These are phyloP conservation scores for Globisporangium uncinulatum DNA, from an alignment of 352 stramenopile species.

Conservation along the genomic window DNA sequence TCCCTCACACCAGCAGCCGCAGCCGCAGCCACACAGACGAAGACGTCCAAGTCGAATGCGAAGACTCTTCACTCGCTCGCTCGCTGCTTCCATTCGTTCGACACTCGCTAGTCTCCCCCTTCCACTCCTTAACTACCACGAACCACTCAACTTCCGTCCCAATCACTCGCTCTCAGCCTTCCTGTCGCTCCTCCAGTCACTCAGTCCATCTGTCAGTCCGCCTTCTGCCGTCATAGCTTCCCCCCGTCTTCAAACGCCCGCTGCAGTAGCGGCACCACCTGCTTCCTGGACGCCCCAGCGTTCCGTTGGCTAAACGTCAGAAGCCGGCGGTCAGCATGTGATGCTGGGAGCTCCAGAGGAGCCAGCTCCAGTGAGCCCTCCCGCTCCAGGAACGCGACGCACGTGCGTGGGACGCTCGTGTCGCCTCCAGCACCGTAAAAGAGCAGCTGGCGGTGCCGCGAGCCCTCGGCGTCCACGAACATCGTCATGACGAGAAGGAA, in stretches of 20 bases:
- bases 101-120: no score
- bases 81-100: neutral
- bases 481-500: conserved; percentile 77
- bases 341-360: conserved; percentile 24
- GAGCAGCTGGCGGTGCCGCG: conserved; percentile 50
- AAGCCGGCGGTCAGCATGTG: conserved; percentile 23
- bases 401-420: conserved; percentile 21
- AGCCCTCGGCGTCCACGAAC: conserved; percentile 31
- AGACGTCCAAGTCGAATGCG: neutral
- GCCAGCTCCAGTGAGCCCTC: conserved; percentile 41
- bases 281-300: conserved; percentile 59
- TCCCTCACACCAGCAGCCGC: no score
- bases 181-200: no score
- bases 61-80: neutral
- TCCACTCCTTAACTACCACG: no score
- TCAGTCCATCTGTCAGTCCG: no score
- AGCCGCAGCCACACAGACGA: neutral
- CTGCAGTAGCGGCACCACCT: conserved; percentile 68
- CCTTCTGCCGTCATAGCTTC: neutral
- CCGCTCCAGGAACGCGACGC: conserved; percentile 28
- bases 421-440: conserved; percentile 33
- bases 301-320: conserved; percentile 56
- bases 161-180: no score
- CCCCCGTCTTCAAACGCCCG: conserved; percentile 21
- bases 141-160: no score